phyloP scores from a whole-genome alignment of 371 early-diverging fungal genomes.

The Funneliformis caledonium region DNA sequence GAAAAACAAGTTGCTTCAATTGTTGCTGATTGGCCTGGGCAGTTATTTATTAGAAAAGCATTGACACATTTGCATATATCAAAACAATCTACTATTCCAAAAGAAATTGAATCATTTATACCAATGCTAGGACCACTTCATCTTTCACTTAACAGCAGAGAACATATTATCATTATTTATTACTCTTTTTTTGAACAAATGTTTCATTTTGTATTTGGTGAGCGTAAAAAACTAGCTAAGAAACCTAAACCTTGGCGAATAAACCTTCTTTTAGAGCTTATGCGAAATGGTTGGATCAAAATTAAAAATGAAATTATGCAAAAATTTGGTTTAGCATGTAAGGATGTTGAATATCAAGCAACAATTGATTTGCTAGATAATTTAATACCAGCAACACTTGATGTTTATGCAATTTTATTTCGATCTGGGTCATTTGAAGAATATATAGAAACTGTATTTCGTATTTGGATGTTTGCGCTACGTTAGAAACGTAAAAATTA shows the following conservation, averaged over 20 bases:
- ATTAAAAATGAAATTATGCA: background rate
- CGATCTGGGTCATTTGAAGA: too few species aligned
- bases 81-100: background rate
- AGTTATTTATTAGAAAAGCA: too few species aligned
- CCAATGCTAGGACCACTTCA: background rate
- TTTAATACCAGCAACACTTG: background rate
- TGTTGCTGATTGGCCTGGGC: too few species aligned
- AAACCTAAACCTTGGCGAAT: background rate
- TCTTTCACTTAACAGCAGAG: background rate
- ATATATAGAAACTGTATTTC: too few species aligned
- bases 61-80: too few species aligned
- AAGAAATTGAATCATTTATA: background rate
- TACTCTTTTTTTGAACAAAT: background rate
- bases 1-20: too few species aligned
- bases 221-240: background rate
- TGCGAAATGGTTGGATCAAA: background rate
- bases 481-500: too few species aligned
- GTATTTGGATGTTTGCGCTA: too few species aligned
- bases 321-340: background rate
- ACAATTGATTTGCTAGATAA: background rate
- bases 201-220: background rate
- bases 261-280: background rate
- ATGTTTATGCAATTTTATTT: background rate
- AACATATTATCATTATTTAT: background rate
- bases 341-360: background rate